Base-by-base conservation (phyloP, 306 rosid genomes). In the Fagus sylvatica region DNA sequence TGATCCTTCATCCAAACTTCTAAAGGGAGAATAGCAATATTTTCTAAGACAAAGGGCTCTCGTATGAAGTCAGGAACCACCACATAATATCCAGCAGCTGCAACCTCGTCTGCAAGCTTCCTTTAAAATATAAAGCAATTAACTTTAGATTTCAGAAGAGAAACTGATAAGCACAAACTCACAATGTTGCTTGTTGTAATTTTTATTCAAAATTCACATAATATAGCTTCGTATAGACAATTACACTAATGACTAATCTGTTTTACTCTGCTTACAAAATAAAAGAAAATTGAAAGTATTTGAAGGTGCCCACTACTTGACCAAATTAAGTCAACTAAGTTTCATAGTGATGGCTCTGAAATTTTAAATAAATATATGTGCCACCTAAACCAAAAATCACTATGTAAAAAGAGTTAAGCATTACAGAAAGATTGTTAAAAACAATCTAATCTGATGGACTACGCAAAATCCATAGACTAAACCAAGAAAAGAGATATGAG, bases 21-120 rank as follows among this genome's bases (percentile, higher is more conserved):
- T 4, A 89, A 0, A 6, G 93, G 83, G 75, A 84, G 79, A 53
- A 40, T 6, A 64, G 84, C 48, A 46, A 46, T 46, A 73, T 82
- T 78, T 36, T 77, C 80, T 13, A 85, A 80, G 15, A 33, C 73
- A 68, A 3, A 90, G 48, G 97, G 97, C 5, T 94, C 97, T 16
- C 90, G 36, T 0, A 91, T 72, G 86, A 91, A 87, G 79, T 93
- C 96, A 41, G 97, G 92, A 78, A 88, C 94, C 74, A 78, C 91
- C 72, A 90, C 97, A 79, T 82, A 86, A 86, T 85, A 94, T 55
- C 98, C 97, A 72, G 88, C 86, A 72, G 91, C 89, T 37, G 94
- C 91, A 82, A 87, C 74, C 80, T 91, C 91, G 84, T 91, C 96
- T 6, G 96, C 98, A 42, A 94, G 88, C 82, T 90, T 90, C 93